Base-by-base conservation (phyloP, 2,329 filamentous ascomycete genomes). In the Pyricularia grisea region DNA sequence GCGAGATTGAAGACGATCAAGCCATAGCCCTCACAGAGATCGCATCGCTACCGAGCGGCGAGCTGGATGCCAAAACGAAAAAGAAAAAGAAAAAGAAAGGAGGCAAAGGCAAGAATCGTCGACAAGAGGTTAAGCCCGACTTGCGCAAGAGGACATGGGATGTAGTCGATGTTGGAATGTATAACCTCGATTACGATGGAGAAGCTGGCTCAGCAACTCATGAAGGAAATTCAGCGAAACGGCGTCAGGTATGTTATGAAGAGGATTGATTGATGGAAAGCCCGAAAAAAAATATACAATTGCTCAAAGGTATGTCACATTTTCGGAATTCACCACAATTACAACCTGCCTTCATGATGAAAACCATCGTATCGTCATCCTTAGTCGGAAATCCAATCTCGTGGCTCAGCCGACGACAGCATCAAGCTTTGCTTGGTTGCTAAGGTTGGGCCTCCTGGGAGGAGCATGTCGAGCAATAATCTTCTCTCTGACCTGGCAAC, bases 331-430 rank as follows among this genome's bases (percentile, higher is more conserved):
- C 61, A 68, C 63, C 31, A 69, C 65, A 50, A 36, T 69, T 20
- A 30, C 65, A 66, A 66, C 25, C 5, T 64, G 61, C 64, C 36
- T 65, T 73, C 75, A 90, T 94, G 93, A 96, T 94, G 93, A 95
- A 88, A 93, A 79, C 81, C 69, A 86, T 68, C 81, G 85, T 93
- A 94, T 93, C 91, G 92, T 96, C 93, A 96, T 97, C 93, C 93
- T 96, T 96, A 96, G 92, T 84, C 93, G 86, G 89, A 96, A 81
- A 79, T 81, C 81, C 77, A 71, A 71, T 74, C 67, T 31, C 36
- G 67, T 1, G 27, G 50, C 42, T 30, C 50, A n/a, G 25, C 42
- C 42, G 66, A 30, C 12, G 63, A 36, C 27, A 33, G 50, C 66
- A 67, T 50, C n/a, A 36, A 14, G 66, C 36, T 55, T 67, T 58